These are phyloP conservation scores for Phytophthora sansomeana DNA, from an alignment of 352 stramenopile species.

Conservation along the genomic window DNA sequence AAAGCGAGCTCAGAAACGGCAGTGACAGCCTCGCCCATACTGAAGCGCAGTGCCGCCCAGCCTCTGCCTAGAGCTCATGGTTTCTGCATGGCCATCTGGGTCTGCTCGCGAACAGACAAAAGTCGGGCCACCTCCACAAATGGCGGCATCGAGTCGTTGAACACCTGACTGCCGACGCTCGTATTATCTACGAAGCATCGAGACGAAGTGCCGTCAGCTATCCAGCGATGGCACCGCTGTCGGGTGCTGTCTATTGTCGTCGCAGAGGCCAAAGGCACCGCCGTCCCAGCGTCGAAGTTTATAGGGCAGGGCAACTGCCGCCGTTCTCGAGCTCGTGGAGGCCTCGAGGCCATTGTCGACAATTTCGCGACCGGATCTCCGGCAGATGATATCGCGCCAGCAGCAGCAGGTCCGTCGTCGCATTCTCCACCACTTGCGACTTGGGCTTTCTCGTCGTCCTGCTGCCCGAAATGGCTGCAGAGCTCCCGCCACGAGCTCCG, in stretches of 20 bases:
- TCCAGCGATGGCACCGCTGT: background rate
- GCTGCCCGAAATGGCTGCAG: constrained; percentile 8
- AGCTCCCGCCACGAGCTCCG: constrained; percentile 10
- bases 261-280: constrained; percentile 3
- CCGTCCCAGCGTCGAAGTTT: background rate
- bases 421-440: constrained; percentile 15
- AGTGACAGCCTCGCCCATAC: constrained; percentile 26
- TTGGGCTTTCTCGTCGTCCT: constrained; percentile 9
- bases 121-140: constrained; percentile 26
- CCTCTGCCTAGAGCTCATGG: constrained; percentile 13
- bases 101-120: constrained; percentile 25
- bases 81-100: constrained; percentile 32
- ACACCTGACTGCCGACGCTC: constrained; percentile 16
- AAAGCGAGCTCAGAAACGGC: constrained; percentile 30
- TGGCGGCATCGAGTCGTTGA: constrained; percentile 20
- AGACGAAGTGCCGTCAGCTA: constrained; percentile 1
- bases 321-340: constrained; percentile 2
- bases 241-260: background rate
- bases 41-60: constrained; percentile 7
- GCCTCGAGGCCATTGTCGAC: constrained; percentile 27
- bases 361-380: constrained; percentile 14
- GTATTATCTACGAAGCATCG: constrained; percentile 4
- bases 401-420: constrained; percentile 23
- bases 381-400: constrained; percentile 11
- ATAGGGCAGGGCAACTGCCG: constrained; percentile 2